Conservation (phyloP, 306 rosid species). For the Canavalia ensiformis region DNA sequence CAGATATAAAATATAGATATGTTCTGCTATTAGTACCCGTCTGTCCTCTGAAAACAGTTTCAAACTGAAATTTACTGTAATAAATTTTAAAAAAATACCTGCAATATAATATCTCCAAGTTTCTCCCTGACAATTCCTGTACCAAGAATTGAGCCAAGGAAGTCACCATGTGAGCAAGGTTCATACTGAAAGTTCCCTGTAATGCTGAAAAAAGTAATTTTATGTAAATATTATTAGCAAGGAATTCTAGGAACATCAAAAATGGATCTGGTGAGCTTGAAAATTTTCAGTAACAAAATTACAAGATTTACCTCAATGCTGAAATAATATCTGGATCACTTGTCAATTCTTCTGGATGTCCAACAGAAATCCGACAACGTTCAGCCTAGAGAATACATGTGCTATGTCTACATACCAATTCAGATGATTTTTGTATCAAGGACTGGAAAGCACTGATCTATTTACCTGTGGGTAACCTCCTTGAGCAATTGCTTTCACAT, state of each 20-base stretch:
- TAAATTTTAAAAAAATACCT: slow-evolving; percentile 57
- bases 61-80: slow-evolving; percentile 15
- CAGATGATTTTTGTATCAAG: slow-evolving; percentile 16
- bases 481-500: slow-evolving; percentile 79
- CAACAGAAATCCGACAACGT: slow-evolving; percentile 91
- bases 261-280: slow-evolving; percentile 31
- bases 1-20: slow-evolving; percentile 30
- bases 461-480: slow-evolving; percentile 96
- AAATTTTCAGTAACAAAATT: slow-evolving; percentile 21
- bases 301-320: slow-evolving; percentile 73
- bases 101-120: slow-evolving; percentile 86
- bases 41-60: slow-evolving; percentile 19
- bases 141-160: slow-evolving; percentile 91
- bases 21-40: background rate
- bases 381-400: slow-evolving; percentile 72
- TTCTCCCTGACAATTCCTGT: slow-evolving; percentile 88
- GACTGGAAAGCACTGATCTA: slow-evolving; percentile 22
- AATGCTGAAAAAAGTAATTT: slow-evolving; percentile 64
- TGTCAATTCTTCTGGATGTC: slow-evolving; percentile 77
- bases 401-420: slow-evolving; percentile 36
- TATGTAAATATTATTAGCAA: slow-evolving; percentile 29
- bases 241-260: slow-evolving; percentile 25
- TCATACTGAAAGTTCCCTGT: slow-evolving; percentile 87
- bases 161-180: slow-evolving; percentile 88
- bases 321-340: slow-evolving; percentile 88